Base-by-base conservation (phyloP, 139 green algal genomes). In the Gonium pectorale region DNA sequence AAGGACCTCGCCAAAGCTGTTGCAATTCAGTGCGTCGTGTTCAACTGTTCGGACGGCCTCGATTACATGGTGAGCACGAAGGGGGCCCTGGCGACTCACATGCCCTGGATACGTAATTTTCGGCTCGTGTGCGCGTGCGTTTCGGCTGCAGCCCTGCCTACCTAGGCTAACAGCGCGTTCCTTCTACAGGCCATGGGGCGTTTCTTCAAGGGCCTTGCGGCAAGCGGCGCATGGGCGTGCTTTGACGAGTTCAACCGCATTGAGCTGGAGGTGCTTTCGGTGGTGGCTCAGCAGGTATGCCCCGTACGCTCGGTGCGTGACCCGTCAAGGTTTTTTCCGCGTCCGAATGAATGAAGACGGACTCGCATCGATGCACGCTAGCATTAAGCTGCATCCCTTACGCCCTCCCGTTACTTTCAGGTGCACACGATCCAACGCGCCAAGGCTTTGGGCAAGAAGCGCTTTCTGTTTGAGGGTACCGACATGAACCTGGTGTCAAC, bases 211-310 rank as follows among this genome's bases (percentile, higher is more conserved):
- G 79, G 79, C 64, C 64, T 85, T 37, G 93, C 93, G 4, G 78
- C 89, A 8, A 86, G 80, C 22, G 93, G 93, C 51, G 90, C 90
- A 17, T 97, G 94, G 94, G 93, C 93, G 7, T 97, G 94, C 87
- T 96, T 96, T 80, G 93, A 96, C 66, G 94, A 96, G 87, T 96
- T 96, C 90, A 96, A 96, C 69, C 89, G 94, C 56, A 93, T 95
- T 56, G 89, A 95, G 87, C 86, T 94, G 59, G 90, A 96, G 93
- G 93, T 96, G 85, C 86, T 97, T 26, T 91, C 73, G 22, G 94
- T 97, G 46, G 92, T 96, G 43, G 94, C 94, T 26, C 94, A 97
- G 89, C 94, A 97, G 86, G 89, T 97, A 49, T 43, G 89, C 6
- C n/a, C n/a, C n/a, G n/a, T n/a, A n/a, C n/a, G n/a, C n/a, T n/a